Evolutionary conservation across 768 basidiomycete genomes (phyloP).

Genomic region (Tulasnella sp.): DNA sequence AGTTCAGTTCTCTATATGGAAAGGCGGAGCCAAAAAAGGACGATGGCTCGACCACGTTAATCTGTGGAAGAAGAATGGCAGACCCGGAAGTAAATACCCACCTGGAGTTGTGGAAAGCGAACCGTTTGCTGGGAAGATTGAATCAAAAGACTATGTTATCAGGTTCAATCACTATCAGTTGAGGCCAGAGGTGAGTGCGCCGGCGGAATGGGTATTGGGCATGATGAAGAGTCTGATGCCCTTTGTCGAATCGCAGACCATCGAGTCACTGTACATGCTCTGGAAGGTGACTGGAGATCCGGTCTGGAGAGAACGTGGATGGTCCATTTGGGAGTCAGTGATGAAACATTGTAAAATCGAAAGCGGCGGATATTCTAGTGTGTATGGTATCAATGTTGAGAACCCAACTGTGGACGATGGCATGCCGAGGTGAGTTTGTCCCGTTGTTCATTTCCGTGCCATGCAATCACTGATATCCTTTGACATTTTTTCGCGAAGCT

Average conservation of each 20-base stretch:
- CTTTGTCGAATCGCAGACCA: constrained; percentile 33
- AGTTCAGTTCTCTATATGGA: constrained; percentile 28
- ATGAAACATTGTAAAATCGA: constrained; percentile 44
- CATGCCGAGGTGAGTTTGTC: constrained; percentile 68
- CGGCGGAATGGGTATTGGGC: background rate
- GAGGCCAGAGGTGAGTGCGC: constrained; percentile 56
- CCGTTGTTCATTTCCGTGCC: constrained; percentile 23
- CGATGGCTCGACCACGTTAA: constrained; percentile 25
- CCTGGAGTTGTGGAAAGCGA: constrained; percentile 9
- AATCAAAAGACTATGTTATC: constrained; percentile 40
- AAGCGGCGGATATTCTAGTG: constrained; percentile 44
- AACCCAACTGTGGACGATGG: constrained; percentile 35
- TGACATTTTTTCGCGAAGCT: constrained; percentile 25
- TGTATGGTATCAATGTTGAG: constrained; percentile 34
- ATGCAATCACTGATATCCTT: background rate
- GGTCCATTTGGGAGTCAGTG: constrained; percentile 56
- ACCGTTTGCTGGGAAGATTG: background rate
- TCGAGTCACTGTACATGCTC: constrained; percentile 59
- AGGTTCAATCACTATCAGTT: constrained; percentile 40
- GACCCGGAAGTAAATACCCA: background rate
- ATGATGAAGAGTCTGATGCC: background rate
- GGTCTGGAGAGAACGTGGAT: constrained; percentile 58
- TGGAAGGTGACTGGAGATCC: constrained; percentile 56
- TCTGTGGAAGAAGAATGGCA: constrained; percentile 31
- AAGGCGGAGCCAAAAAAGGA: background rate